Evolutionary conservation across 2,329 filamentous ascomycete species (phyloP), one percentile per base, ranked within the genome.

Genomic region (Aureobasidium pullulans): DNA sequence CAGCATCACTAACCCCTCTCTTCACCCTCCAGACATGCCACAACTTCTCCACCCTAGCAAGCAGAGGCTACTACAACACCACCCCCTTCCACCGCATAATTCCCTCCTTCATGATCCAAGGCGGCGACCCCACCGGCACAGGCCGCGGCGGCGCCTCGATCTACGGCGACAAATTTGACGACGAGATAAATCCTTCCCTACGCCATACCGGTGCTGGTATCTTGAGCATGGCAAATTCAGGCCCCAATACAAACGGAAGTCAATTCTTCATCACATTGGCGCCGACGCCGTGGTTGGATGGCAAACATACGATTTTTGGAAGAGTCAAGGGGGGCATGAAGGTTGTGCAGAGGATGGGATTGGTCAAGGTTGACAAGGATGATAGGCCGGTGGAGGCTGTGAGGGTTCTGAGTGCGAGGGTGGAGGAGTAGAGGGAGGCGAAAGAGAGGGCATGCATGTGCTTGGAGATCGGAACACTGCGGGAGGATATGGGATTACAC

Each of bases 251-350:
- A 37, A 97, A 97, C 73, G 93, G 93, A 23, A 90, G 85, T 61
- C 94, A 97, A 75, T 99, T 97, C 75, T 97, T 97, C 72, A 85
- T 99, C 65, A 97, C 94, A 0, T 80, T 97, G 36, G 93, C 91
- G 7, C 93, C 93, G 4, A 93, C 94, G 15, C 94, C 94, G 0
- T 97, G 93, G 93, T 76, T 99, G 61, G 94, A 99, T 74, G 91
- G 92, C 23, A 96, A 96, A 74, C 93, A 99, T 73, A 96, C 92
- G 10, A 95, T 99, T 65, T 99, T 99, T 71, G 94, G 94, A 1
- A 79, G 93, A 57, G 91, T 99, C 40, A 92, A 88, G 77, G 83
- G 76, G 58, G 94, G 94, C 0, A 84, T 97, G 81, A 79, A 82
- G 60, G 80, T 93, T n/a, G 85, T 97, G 31, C 86, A 90, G 77